phyloP scores from a whole-genome alignment of 176 grass and related monocot genomes.

The Triticum monococcum region DNA sequence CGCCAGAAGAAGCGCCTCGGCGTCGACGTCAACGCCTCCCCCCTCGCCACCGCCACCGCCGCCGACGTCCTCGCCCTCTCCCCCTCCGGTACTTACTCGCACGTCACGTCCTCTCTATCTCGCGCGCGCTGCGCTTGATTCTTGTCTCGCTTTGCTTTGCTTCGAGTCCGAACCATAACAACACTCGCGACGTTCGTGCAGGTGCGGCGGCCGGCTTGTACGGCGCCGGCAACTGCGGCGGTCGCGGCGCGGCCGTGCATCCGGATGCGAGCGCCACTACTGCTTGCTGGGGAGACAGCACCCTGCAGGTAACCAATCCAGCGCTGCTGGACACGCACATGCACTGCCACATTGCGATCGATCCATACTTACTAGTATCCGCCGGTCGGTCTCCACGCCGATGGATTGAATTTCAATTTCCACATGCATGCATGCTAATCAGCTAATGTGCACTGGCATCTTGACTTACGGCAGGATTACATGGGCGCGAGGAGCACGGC shows the following conservation, averaged over 20 bases:
- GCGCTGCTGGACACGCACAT: too few species aligned
- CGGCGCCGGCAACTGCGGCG: slow-evolving; percentile 11
- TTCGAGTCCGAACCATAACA: neutral
- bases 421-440: neutral
- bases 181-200: neutral
- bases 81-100: slow-evolving; percentile 5
- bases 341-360: neutral
- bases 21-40: slow-evolving; percentile 35
- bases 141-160: neutral
- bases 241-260: neutral
- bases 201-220: slow-evolving; percentile 16
- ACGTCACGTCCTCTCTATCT: neutral
- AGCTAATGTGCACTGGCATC: neutral
- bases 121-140: neutral
- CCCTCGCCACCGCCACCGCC: slow-evolving; percentile 1
- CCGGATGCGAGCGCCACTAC: neutral
- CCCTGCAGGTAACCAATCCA: slow-evolving; percentile 34
- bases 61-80: slow-evolving; percentile 28
- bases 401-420: neutral
- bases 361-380: neutral
- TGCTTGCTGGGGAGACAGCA: slow-evolving; percentile 6
- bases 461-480: neutral
- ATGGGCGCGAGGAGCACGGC: too few species aligned
- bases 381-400: too few species aligned
- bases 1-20: slow-evolving; percentile 88